Percentiles rank a stretch among this genome's conserved stretches.
phyloP scores from a whole-genome alignment of 2,329 filamentous ascomycete species.

The Claviceps lovelessii region DNA sequence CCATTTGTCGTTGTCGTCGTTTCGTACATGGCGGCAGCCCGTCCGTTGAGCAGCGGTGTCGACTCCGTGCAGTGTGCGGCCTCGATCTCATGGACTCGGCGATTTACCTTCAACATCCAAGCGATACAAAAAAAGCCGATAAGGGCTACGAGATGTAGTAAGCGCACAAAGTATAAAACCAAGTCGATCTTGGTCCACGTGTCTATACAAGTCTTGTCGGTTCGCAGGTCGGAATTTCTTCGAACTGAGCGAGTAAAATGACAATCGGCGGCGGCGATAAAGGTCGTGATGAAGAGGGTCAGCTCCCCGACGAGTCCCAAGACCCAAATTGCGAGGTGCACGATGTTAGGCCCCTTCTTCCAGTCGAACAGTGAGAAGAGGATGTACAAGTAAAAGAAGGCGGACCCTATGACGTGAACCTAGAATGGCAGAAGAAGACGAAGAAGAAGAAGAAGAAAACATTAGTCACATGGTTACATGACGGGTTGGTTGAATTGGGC shows the following conservation, averaged over 20 bases:
- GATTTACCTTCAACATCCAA: slow-evolving; percentile 26
- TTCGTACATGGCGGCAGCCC: slow-evolving; percentile 21
- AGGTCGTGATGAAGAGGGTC: slow-evolving; percentile 53
- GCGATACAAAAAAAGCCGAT: slow-evolving; percentile 33
- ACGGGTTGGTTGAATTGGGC: background rate
- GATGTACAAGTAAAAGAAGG: slow-evolving; percentile 77
- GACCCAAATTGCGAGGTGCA: slow-evolving; percentile 69
- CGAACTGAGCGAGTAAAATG: slow-evolving; percentile 41
- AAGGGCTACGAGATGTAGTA: slow-evolving; percentile 50
- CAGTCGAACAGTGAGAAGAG: slow-evolving; percentile 78
- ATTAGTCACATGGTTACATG: background rate
- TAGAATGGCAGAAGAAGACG: slow-evolving; percentile 23
- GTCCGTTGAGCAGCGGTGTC: slow-evolving; percentile 44
- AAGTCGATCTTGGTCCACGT: slow-evolving; percentile 42
- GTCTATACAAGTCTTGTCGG: slow-evolving; percentile 19
- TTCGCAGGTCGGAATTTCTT: slow-evolving; percentile 12
- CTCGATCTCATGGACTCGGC: slow-evolving; percentile 23
- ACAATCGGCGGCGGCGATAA: slow-evolving; percentile 51
- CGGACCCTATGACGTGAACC: slow-evolving; percentile 74
- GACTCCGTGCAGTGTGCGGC: slow-evolving; percentile 37
- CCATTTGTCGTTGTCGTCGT: slow-evolving; percentile 15
- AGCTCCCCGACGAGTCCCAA: slow-evolving; percentile 60
- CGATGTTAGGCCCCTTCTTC: slow-evolving; percentile 62
- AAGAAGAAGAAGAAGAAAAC: background rate
- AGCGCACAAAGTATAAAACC: slow-evolving; percentile 50